These are phyloP conservation scores for Tolypocladium paradoxum DNA, from an alignment of 2,329 filamentous ascomycete species.

Conservation along the genomic window DNA sequence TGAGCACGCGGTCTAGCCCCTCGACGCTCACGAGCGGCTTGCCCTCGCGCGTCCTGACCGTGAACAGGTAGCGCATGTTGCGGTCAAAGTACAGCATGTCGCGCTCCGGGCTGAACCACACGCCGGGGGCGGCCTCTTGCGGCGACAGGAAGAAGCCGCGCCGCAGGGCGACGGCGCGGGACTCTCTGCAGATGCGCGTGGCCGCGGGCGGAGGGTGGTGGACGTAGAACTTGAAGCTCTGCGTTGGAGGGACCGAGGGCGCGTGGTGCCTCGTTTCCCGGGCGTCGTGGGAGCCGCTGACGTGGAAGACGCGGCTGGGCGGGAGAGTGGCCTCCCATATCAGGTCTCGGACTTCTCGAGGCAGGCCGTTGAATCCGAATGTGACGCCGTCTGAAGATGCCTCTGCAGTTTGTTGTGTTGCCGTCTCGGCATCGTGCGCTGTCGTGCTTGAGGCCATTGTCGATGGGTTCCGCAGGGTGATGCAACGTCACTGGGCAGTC, in stretches of 20 bases:
- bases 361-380: conserved; percentile 8
- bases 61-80: conserved; percentile 10
- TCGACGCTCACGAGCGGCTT: conserved; percentile 1
- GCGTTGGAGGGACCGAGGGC: neutral
- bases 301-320: conserved; percentile 17
- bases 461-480: no score
- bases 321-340: conserved; percentile 19
- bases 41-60: neutral
- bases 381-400: neutral
- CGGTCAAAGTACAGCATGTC: conserved; percentile 20
- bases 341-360: conserved; percentile 16
- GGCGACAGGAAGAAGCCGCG: conserved; percentile 15
- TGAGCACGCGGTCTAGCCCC: conserved; percentile 13
- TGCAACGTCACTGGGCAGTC: no score
- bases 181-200: conserved; percentile 14
- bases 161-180: conserved; percentile 14
- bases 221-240: conserved; percentile 12
- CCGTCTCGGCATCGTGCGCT: neutral
- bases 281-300: conserved; percentile 6
- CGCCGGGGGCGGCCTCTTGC: conserved; percentile 4
- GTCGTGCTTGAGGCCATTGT: neutral
- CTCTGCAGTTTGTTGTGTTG: neutral
- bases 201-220: conserved; percentile 9
- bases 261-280: neutral
- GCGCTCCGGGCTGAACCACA: conserved; percentile 14